Evolutionary conservation across 139 green algal species (phyloP).

Genomic region (Coccomyxa sp.): DNA sequence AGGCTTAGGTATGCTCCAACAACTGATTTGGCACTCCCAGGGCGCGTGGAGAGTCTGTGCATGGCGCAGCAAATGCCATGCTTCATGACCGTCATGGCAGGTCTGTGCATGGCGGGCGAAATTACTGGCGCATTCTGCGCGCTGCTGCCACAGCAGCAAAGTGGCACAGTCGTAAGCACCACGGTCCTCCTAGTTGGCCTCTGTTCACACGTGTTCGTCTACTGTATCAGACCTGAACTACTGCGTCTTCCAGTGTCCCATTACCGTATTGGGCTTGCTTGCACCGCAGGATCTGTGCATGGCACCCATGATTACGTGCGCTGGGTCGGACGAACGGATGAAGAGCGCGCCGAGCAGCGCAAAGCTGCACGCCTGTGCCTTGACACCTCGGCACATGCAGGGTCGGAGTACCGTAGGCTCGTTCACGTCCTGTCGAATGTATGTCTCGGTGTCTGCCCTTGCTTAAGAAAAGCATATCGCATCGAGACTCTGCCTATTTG

Average conservation of each 20-base stretch:
- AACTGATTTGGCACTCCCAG: background rate
- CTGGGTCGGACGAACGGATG: background rate
- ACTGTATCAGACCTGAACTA: too few species aligned
- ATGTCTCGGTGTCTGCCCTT: background rate
- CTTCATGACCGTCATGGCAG: background rate
- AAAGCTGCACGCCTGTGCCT: conserved; percentile 51
- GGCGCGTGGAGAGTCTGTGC: conserved; percentile 3
- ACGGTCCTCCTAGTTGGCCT: background rate
- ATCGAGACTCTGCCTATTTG: background rate
- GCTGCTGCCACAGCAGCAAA: conserved; percentile 14
- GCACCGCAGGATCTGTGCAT: conserved; percentile 1
- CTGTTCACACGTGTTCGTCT: too few species aligned
- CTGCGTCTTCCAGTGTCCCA: too few species aligned
- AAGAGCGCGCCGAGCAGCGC: conserved; percentile 31
- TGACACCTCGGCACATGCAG: conserved; percentile 47
- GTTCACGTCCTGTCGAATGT: conserved; percentile 13
- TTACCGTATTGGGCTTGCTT: too few species aligned
- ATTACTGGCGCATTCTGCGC: conserved; percentile 24
- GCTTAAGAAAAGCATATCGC: too few species aligned
- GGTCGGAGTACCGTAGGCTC: conserved; percentile 20
- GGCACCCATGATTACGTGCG: conserved; percentile 4
- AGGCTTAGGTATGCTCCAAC: background rate
- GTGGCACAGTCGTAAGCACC: background rate
- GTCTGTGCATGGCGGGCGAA: conserved; percentile 15
- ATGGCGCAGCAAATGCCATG: background rate